Conservation (phyloP, 225 moss, liverwort and hornwort species). For the Bryum argenteum region DNA sequence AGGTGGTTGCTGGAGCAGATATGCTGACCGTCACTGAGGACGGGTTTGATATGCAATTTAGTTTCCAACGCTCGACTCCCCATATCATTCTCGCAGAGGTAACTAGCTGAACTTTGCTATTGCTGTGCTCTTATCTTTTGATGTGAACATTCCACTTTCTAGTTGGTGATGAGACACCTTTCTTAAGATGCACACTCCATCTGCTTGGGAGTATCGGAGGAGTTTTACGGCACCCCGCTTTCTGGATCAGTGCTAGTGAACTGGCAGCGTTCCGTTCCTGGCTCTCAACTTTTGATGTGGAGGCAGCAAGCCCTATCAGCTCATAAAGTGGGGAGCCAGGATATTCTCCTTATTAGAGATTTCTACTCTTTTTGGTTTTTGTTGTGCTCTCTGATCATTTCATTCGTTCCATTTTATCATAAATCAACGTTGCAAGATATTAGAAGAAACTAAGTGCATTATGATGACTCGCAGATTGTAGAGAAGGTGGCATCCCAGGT, state of each 20-base stretch:
- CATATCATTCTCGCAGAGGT: slow-evolving; percentile 91
- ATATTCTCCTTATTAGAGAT: too few relatives aligned
- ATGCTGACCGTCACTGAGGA: slow-evolving; percentile 48
- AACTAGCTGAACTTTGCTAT: slow-evolving; percentile 10
- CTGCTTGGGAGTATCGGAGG: neutral
- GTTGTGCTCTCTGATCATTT: too few relatives aligned
- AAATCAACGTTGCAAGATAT: neutral
- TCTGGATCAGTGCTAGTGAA: neutral
- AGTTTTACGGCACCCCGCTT: neutral
- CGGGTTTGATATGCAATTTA: slow-evolving; percentile 69
- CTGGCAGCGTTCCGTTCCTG: too few relatives aligned
- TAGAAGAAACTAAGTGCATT: neutral
- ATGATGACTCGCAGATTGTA: slow-evolving; percentile 59
- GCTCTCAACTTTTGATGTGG: too few relatives aligned
- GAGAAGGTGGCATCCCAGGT: slow-evolving; percentile 89
- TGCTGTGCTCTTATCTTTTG: neutral
- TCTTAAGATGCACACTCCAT: too few relatives aligned
- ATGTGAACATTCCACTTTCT: slow-evolving; percentile 10
- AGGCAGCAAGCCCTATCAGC: too few relatives aligned
- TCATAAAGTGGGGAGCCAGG: too few relatives aligned
- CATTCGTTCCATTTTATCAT: too few relatives aligned
- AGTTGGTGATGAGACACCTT: neutral
- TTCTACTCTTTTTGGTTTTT: too few relatives aligned
- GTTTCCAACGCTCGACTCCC: slow-evolving; percentile 51
- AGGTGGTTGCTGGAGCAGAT: slow-evolving; percentile 41